Evolutionary conservation across 257 asterid genomes (phyloP).

Genomic region (Solanum piurae): DNA sequence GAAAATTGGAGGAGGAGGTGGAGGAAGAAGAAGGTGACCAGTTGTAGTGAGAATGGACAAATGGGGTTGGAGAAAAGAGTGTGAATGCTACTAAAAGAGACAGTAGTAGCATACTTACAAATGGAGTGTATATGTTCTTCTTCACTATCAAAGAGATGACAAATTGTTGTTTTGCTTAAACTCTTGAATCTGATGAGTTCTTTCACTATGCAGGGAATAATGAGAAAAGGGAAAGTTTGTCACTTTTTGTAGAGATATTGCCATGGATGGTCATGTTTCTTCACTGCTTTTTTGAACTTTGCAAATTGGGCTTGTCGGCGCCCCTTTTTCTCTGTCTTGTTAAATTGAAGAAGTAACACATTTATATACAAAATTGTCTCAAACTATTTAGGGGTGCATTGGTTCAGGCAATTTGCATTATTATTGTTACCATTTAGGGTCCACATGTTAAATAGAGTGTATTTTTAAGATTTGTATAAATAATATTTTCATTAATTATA

Average conservation of each 20-base stretch:
- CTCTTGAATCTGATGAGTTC: neutral
- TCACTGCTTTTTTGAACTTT: neutral
- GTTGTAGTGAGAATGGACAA: slow-evolving; percentile 42
- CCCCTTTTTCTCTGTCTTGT: neutral
- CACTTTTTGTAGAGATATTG: neutral
- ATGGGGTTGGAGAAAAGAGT: slow-evolving; percentile 16
- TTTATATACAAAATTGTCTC: neutral
- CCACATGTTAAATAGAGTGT: too few species aligned
- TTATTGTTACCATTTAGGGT: too few species aligned
- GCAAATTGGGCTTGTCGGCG: neutral
- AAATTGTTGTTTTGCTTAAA: neutral
- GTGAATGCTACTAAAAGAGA: slow-evolving; percentile 10
- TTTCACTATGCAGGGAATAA: neutral
- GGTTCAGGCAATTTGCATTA: too few species aligned
- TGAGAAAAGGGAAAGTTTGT: neutral
- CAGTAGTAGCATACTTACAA: neutral
- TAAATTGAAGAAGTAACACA: neutral
- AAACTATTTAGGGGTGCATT: neutral
- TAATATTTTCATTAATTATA: too few species aligned
- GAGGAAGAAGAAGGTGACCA: slow-evolving; percentile 31
- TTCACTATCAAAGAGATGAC: neutral
- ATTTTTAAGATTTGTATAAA: too few species aligned
- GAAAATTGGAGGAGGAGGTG: slow-evolving; percentile 29
- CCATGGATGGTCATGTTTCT: neutral
- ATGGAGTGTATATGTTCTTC: neutral